These are phyloP conservation scores for Panicum hallii DNA, from an alignment of 202 grass and related monocot species.

Conservation along the genomic window DNA sequence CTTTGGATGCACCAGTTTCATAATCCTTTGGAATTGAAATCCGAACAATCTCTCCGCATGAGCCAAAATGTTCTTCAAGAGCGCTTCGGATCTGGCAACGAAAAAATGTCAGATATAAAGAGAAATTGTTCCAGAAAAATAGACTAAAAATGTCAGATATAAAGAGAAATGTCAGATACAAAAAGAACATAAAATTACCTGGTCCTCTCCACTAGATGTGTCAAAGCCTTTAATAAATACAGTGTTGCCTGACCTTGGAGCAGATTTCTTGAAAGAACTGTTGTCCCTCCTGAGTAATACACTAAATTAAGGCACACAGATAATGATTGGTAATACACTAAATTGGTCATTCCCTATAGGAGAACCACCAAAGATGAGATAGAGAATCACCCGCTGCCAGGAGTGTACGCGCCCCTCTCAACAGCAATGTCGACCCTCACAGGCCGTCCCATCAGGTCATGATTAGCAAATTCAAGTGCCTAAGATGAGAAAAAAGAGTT, in stretches of 20 bases:
- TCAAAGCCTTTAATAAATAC: slow-evolving; percentile 89
- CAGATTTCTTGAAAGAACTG: slow-evolving; percentile 56
- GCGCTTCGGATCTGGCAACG: slow-evolving; percentile 63
- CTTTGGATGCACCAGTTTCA: slow-evolving; percentile 70
- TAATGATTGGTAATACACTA: background rate
- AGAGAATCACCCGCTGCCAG: slow-evolving; percentile 60
- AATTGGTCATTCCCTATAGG: background rate
- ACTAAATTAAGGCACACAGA: slow-evolving; percentile 23
- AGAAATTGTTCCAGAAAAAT: background rate
- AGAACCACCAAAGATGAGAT: background rate
- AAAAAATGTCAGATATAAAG: background rate
- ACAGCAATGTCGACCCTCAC: slow-evolving; percentile 67
- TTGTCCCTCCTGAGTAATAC: slow-evolving; percentile 62
- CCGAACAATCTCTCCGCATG: slow-evolving; percentile 76
- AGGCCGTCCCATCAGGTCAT: slow-evolving; percentile 60
- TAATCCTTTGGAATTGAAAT: slow-evolving; percentile 85
- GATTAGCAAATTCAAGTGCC: slow-evolving; percentile 67
- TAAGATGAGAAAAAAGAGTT: slow-evolving; percentile 22
- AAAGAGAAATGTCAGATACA: slow-evolving; percentile 9
- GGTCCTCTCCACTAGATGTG: slow-evolving; percentile 55
- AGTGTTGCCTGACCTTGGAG: slow-evolving; percentile 57
- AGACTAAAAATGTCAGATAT: background rate
- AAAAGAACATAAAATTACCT: slow-evolving; percentile 46
- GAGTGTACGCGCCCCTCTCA: slow-evolving; percentile 62
- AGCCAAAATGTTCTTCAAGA: slow-evolving; percentile 71